Base-by-base conservation (phyloP, 805 yeast species). In the Teunomyces funiuensis region DNA sequence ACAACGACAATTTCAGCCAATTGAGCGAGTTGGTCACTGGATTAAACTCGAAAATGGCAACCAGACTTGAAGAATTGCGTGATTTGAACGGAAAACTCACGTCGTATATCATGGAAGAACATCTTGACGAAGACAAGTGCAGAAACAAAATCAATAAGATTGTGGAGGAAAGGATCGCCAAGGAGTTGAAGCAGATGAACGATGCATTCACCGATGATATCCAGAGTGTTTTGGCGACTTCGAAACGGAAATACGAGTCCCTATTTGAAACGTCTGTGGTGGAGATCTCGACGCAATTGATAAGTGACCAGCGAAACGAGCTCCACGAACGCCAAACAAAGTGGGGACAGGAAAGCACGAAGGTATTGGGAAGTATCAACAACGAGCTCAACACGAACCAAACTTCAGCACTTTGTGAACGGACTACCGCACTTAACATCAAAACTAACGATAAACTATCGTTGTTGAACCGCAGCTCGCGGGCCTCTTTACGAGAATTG, bases 61-160 rank as follows among this genome's bases (percentile, higher is more conserved):
- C 13, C 4, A 41, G 33, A n/a, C 20, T 46, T 11, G 7, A 30
- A 3, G 39, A 37, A n/a, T 31, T 41, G 10, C 31, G 28, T 7
- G 23, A 23, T 17, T 17, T 17, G 11, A 50, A 48, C 37, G 48
- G 47, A 16, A 44, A 46, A 33, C 22, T 54, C 3, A 39, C 53
- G 6, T 46, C 46, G 3, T 54, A 45, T 29, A 44, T 54, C 14
- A 29, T 33, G 25, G 47, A 50, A 10, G 52, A 53, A 15, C 49
- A 48, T 33, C 42, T 54, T 26, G 39, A 22, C 20, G 22, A 47
- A 20, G 14, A 38, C 40, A 26, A 28, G 6, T 23, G 38, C 11
- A 28, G 39, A 23, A 23, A 22, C 14, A 17, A 27, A 10, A 26
- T 42, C 11, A 20, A 28, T 15, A 19, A 42, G 10, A 27, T 31